phyloP scores from a whole-genome alignment of 2,329 filamentous ascomycete species.

The Diplodia mutila region DNA sequence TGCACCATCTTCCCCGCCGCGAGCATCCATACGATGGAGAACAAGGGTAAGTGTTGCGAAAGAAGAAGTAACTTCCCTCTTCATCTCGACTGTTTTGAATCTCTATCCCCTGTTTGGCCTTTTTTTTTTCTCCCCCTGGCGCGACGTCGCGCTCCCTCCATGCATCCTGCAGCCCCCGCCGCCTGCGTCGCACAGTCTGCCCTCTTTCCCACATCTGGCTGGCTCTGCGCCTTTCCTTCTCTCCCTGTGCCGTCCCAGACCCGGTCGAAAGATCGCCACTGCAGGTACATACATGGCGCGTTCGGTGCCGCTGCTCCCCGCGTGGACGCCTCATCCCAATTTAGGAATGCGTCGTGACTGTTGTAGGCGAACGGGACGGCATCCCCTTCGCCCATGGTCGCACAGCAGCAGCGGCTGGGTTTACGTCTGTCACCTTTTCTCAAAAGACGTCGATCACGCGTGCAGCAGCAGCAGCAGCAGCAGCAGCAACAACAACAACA shows the following conservation, averaged over 20 bases:
- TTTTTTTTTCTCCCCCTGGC: background rate
- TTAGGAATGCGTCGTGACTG: background rate
- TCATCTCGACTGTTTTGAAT: background rate
- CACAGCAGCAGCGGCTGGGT: background rate
- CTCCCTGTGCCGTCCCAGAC: background rate
- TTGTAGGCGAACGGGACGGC: no score
- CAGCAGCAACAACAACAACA: no score
- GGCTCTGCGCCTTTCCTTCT: background rate
- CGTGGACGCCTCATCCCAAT: background rate
- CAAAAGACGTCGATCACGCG: no score
- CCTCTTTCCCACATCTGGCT: background rate
- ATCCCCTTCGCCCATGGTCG: background rate
- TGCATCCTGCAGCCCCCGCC: background rate
- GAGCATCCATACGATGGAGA: conserved; percentile 56
- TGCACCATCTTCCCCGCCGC: conserved; percentile 57
- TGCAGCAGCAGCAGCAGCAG: no score
- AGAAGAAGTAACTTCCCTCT: background rate
- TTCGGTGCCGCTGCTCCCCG: background rate
- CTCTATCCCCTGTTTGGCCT: conserved; percentile 12
- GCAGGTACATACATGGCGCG: no score
- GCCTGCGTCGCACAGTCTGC: background rate
- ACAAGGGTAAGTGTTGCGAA: conserved; percentile 46
- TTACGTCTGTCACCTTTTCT: no score
- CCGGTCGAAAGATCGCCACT: background rate
- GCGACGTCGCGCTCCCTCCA: background rate